These are phyloP conservation scores for Tulasnella calospora DNA, from an alignment of 768 basidiomycete species.

Conservation along the genomic window DNA sequence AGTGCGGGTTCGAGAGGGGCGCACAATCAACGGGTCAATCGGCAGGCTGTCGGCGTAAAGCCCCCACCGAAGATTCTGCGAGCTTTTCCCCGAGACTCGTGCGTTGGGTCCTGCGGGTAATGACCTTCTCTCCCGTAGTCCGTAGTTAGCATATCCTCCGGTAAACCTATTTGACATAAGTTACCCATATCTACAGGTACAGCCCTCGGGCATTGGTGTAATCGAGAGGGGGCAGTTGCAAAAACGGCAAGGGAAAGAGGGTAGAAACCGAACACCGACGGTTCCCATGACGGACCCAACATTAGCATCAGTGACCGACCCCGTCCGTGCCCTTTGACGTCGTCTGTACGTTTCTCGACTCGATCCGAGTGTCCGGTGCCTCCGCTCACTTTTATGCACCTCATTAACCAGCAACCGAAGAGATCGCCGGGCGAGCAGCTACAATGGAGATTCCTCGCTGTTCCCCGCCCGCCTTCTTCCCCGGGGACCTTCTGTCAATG, in stretches of 20 bases:
- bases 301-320: background rate
- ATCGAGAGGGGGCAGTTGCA: background rate
- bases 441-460: background rate
- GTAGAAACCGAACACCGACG: background rate
- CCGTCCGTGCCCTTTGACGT: background rate
- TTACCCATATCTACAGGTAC: background rate
- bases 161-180: background rate
- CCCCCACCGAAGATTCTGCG: conserved; percentile 12
- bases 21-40: conserved; percentile 9
- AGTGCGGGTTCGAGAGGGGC: conserved; percentile 9
- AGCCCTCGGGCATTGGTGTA: background rate
- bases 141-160: background rate
- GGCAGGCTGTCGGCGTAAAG: conserved; percentile 4
- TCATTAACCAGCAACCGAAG: background rate
- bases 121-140: background rate
- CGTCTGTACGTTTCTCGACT: conserved; percentile 2
- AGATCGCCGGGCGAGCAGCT: conserved; percentile 1
- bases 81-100: conserved; percentile 17
- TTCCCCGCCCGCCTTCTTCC: background rate
- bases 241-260: background rate
- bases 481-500: conserved; percentile 9
- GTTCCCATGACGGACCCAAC: background rate
- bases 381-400: background rate
- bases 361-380: background rate
- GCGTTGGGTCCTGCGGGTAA: conserved; percentile 9